Conservation (phyloP, 148 eudicot species). For the Pharnaceum exiguum region DNA sequence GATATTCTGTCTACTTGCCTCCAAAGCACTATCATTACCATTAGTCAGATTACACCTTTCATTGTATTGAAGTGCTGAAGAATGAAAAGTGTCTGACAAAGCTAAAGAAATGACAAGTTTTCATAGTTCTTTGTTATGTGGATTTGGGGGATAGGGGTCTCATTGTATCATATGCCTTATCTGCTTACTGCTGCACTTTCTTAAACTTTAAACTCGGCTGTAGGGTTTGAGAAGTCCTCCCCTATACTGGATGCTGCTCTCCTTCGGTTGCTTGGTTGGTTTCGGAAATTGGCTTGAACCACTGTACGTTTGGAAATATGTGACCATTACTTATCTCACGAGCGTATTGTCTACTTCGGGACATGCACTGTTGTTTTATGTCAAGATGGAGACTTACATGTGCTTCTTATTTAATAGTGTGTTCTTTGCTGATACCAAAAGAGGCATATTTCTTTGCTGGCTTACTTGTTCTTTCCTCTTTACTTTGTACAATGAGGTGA, state of each 20-base stretch:
- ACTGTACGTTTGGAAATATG: neutral
- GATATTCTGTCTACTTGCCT: neutral
- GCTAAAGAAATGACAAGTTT: too few species aligned
- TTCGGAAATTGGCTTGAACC: slow-evolving; percentile 77
- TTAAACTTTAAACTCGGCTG: neutral
- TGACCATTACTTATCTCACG: neutral
- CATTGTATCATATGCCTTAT: neutral
- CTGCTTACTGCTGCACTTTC: neutral
- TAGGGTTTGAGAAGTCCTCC: slow-evolving; percentile 79
- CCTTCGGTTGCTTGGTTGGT: slow-evolving; percentile 84
- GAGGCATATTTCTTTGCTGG: neutral
- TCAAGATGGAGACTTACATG: slow-evolving; percentile 8
- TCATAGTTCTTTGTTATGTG: neutral
- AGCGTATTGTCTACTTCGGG: neutral
- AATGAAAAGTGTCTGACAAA: too few species aligned
- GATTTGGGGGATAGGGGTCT: neutral
- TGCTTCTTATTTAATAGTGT: neutral
- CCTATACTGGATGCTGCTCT: slow-evolving; percentile 74
- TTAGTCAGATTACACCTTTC: neutral
- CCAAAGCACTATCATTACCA: neutral
- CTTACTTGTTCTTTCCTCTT: neutral
- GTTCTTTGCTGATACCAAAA: neutral
- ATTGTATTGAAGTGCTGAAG: too few species aligned
- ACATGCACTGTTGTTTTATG: neutral
- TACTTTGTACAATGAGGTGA: slow-evolving; percentile 1